phyloP scores from a whole-genome alignment of 2,329 filamentous ascomycete species.

The Fusarium sp. region DNA sequence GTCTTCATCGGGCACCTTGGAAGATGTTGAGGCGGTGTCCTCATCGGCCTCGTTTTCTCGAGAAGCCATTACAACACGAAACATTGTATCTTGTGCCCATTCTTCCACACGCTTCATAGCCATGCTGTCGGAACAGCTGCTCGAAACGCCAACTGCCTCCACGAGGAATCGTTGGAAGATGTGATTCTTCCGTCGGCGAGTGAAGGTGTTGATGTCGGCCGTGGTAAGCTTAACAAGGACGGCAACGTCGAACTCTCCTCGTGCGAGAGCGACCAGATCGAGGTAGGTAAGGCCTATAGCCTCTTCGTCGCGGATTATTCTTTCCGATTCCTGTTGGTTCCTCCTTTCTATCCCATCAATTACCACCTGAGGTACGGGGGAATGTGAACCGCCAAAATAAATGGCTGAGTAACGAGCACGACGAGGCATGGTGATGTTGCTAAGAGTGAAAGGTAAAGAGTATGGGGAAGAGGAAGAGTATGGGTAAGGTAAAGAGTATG shows the following conservation, averaged over 20 bases:
- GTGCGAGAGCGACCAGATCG: not conserved
- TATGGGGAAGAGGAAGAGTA: not conserved
- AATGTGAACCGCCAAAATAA: too few species aligned
- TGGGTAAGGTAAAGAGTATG: too few species aligned
- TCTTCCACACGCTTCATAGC: not conserved
- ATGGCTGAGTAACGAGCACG: not conserved
- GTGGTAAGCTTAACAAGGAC: not conserved
- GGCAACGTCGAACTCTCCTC: not conserved
- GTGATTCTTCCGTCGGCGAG: not conserved
- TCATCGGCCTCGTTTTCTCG: not conserved
- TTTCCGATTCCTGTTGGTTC: not conserved
- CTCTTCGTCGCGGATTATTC: not conserved
- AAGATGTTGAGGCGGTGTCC: too few species aligned
- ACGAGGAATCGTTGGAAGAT: not conserved
- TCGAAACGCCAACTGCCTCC: not conserved
- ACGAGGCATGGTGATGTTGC: not conserved
- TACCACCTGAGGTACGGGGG: too few species aligned
- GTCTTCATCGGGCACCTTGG: not conserved
- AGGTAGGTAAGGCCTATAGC: not conserved
- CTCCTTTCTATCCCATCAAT: not conserved
- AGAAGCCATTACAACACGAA: not conserved
- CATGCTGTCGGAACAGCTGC: not conserved
- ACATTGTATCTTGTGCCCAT: not conserved
- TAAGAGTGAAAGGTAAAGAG: not conserved
- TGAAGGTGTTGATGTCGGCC: not conserved